Percentiles rank a stretch among this genome's conserved stretches.
Conservation (phyloP, 495 filamentous ascomycete genomes). For the Echria macrotheca region DNA sequence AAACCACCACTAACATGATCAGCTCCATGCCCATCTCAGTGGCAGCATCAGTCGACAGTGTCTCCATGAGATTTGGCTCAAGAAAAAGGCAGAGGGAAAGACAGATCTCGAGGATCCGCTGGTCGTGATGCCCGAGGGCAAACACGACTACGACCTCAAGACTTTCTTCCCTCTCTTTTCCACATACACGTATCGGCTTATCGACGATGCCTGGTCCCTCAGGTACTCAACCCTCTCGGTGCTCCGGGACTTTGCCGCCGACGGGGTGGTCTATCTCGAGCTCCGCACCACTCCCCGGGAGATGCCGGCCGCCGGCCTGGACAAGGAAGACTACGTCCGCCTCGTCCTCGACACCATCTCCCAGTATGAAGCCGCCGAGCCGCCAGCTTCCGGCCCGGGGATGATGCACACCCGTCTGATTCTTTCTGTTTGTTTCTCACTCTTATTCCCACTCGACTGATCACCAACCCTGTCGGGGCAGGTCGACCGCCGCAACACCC, state of each 20-base stretch:
- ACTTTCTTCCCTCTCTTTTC: constrained; percentile 75
- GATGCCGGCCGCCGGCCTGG: constrained; percentile 46
- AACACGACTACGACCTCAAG: constrained; percentile 29
- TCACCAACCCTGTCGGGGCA: constrained; percentile 2
- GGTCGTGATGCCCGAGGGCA: constrained; percentile 59
- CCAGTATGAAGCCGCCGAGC: constrained; percentile 33
- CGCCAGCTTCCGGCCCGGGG: too few species aligned
- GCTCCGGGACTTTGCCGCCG: constrained; percentile 60
- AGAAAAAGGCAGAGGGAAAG: constrained; percentile 45
- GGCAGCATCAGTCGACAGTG: constrained; percentile 73
- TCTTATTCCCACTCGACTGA: not conserved
- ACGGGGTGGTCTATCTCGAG: constrained; percentile 76
- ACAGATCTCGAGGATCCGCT: constrained; percentile 62
- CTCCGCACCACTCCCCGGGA: constrained; percentile 74
- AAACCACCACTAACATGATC: not conserved
- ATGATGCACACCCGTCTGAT: constrained; percentile 58
- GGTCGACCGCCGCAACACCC: constrained; percentile 63
- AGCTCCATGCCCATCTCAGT: constrained; percentile 81
- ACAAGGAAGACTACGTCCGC: constrained; percentile 58
- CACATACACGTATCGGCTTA: constrained; percentile 69
- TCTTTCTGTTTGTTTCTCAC: constrained; percentile 47
- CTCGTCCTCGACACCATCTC: constrained; percentile 57
- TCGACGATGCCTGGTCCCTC: constrained; percentile 53
- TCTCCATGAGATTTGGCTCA: constrained; percentile 69
- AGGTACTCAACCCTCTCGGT: constrained; percentile 61